Base-by-base conservation (phyloP, 305 asterid species). In the Nicotiana rustica region DNA sequence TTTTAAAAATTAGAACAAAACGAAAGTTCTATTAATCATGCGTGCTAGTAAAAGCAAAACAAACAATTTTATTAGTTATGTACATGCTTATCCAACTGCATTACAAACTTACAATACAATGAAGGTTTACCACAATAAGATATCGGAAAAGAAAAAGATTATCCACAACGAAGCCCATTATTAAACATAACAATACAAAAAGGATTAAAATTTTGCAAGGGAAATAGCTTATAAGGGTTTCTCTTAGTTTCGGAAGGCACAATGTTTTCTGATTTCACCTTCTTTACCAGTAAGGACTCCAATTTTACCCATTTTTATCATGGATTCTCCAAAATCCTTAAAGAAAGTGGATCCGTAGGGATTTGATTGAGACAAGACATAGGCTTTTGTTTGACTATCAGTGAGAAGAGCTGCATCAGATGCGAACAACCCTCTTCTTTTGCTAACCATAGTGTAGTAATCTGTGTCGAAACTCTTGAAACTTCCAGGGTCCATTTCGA, bases 401-500 rank as follows among this genome's bases (percentile, higher is more conserved):
- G 2, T 29, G 3, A 91, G 85, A 49, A 91, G 91, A 8, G 91
- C 89, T 5, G 92, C 87, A 67, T 92, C 95, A 0, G 93, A 56
- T 70, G 88, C 70, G 41, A 92, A 88, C 9, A 92, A 87, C 1
- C 93, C 95, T 79, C 91, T 69, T 60, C 89, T 86, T 8, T 84
- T 68, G 59, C 6, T 31, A 2, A 92, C 87, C 7, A 78, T 0
- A 0, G 52, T 73, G 82, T 35, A 90, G 18, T 90, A 92, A 14
- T 79, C 81, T 0, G 78, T 76, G 80, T 92, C 92, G 55, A 92
- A 92, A 0, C 4, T 33, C 14, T 71, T 31, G 10, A 77, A 73
- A 85, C 95, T 92, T 14, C 90, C 89, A 1, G 95, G 92, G 18
- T 89, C 93, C 92, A 90, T 90, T 56, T 88, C 89, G 1, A 91